phyloP scores from a whole-genome alignment of 2,329 filamentous ascomycete species.

The Botrytis cinerea region DNA sequence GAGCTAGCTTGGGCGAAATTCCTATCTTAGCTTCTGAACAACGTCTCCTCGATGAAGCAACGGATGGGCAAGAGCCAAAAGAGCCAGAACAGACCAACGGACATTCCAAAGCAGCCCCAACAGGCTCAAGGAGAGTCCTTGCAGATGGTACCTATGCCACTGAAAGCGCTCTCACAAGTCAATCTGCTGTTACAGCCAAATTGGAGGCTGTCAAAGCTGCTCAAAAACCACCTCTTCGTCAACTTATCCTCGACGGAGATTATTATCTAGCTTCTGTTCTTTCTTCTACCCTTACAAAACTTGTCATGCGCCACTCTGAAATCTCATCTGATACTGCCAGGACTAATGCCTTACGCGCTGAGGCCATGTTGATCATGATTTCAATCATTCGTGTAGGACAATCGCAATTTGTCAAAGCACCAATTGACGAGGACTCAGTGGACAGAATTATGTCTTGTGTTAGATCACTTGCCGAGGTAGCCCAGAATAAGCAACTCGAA shows the following conservation, averaged over 20 bases:
- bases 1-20: slow-evolving; percentile 91
- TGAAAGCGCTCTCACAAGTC: slow-evolving; percentile 91
- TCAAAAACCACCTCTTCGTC: slow-evolving; percentile 90
- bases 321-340: slow-evolving; percentile 83
- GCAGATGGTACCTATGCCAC: slow-evolving; percentile 98
- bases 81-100: slow-evolving; percentile 74
- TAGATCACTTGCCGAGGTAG: slow-evolving; percentile 86
- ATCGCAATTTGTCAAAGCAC: slow-evolving; percentile 97
- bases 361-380: slow-evolving; percentile 99
- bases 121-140: slow-evolving; percentile 85
- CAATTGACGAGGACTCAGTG: slow-evolving; percentile 97
- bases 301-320: slow-evolving; percentile 96
- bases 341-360: slow-evolving; percentile 90
- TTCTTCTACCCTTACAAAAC: slow-evolving; percentile 93
- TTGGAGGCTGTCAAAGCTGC: slow-evolving; percentile 96
- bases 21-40: slow-evolving; percentile 96
- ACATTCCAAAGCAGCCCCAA: slow-evolving; percentile 74
- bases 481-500: slow-evolving; percentile 86
- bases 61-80: slow-evolving; percentile 66
- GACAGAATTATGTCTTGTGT: slow-evolving; percentile 98
- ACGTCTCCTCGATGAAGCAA: slow-evolving; percentile 80
- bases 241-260: slow-evolving; percentile 94
- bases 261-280: slow-evolving; percentile 95
- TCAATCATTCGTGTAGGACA: slow-evolving; percentile 97
- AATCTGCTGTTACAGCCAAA: slow-evolving; percentile 85